Conservation (phyloP, 179 eudicot species). For the Corrigiola litoralis region DNA sequence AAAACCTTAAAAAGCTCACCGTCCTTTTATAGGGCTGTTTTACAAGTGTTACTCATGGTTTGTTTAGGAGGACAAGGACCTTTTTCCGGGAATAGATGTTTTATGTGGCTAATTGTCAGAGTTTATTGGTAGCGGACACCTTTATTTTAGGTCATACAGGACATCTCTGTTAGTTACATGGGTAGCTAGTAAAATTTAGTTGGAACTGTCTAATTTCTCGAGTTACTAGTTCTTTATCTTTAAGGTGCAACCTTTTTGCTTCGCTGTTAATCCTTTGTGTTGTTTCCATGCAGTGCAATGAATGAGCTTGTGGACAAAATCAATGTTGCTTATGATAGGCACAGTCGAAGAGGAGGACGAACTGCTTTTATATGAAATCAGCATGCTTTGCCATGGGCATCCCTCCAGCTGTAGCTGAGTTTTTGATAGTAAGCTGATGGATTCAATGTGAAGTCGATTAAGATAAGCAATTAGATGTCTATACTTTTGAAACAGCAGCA, state of each 20-base stretch:
- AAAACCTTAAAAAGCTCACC: no score
- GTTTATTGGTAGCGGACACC: no score
- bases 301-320: slow-evolving; percentile 88
- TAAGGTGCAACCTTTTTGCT: no score
- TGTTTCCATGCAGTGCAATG: slow-evolving; percentile 62
- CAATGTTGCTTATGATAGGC: slow-evolving; percentile 80
- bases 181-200: neutral
- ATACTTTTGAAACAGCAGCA: neutral
- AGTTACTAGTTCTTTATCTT: no score
- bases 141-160: no score
- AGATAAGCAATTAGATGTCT: slow-evolving; percentile 8
- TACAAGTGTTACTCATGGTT: no score
- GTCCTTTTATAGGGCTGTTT: no score
- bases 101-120: no score
- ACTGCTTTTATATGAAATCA: slow-evolving; percentile 54
- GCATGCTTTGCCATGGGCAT: neutral
- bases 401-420: slow-evolving; percentile 1
- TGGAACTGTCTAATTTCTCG: no score
- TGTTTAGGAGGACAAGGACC: no score
- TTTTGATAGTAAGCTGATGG: slow-evolving; percentile 12
- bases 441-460: slow-evolving; percentile 2
- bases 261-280: neutral
- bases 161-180: neutral
- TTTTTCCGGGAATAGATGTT: no score
- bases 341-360: slow-evolving; percentile 86